A percentile compares a stretch with the other conserved stretches of the same genome.
These are phyloP conservation scores for Discostella stelligeroides DNA, from an alignment of 108 stramenopile genomes.

Conservation along the genomic window DNA sequence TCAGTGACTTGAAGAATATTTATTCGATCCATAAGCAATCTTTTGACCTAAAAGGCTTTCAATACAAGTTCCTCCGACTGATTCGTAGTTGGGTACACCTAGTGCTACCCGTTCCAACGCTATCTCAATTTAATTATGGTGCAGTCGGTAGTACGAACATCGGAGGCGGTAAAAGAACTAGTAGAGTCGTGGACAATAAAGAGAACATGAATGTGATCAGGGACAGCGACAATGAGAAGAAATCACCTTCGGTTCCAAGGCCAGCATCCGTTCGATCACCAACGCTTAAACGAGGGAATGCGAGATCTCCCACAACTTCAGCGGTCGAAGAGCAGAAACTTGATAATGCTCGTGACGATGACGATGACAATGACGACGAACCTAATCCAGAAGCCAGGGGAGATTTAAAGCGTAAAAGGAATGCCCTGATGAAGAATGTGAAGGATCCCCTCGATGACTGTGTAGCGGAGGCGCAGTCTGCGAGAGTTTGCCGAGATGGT, in stretches of 20 bases:
- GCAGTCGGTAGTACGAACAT: background rate
- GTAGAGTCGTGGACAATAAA: slow-evolving; percentile 1
- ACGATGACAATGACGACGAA: slow-evolving; percentile 38
- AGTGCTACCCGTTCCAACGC: slow-evolving; percentile 39
- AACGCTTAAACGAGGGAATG: background rate
- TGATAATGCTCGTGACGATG: slow-evolving; percentile 31
- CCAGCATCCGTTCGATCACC: background rate
- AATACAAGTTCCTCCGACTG: slow-evolving; percentile 23
- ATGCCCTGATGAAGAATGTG: slow-evolving; percentile 30
- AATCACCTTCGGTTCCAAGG: background rate
- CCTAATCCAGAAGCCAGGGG: slow-evolving; percentile 10
- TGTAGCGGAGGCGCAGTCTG: slow-evolving; percentile 36
- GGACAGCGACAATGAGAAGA: background rate
- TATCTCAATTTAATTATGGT: slow-evolving; percentile 40
- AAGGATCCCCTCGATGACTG: slow-evolving; percentile 32
- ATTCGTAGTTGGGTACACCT: slow-evolving; percentile 41
- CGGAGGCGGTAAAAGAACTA: background rate
- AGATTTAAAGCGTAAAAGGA: slow-evolving; percentile 24
- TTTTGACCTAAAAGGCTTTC: slow-evolving; percentile 43
- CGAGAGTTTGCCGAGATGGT: slow-evolving; percentile 5
- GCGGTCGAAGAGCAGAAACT: slow-evolving; percentile 17
- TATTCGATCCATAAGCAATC: background rate
- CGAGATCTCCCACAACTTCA: slow-evolving; percentile 10
- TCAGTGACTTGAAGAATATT: slow-evolving; percentile 24
- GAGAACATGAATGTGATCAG: slow-evolving; percentile 10